Evolutionary conservation across 2,329 filamentous ascomycete genomes (phyloP), one percentile per base, ranked within the genome.

Genomic region (Colletotrichum filicis): DNA sequence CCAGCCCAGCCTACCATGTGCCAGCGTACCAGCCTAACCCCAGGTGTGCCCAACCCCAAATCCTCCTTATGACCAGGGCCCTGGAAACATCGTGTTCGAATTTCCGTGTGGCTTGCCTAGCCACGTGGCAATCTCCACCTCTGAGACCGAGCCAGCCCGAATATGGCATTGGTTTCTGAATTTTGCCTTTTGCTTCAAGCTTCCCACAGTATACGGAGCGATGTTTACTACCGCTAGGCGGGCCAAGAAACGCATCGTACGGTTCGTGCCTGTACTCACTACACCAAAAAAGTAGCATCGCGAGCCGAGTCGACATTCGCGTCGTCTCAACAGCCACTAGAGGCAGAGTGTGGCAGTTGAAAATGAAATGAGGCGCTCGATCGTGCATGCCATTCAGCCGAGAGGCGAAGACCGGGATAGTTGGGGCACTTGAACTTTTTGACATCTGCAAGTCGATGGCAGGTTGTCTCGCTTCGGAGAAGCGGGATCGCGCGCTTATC

Each of bases 121-220:
- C 71, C 71, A 74, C 71, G 71, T 74, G 71, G 71, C 68, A 28
- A 42, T 55, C 71, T 62, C 71, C 71, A 72, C 71, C 52, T 28
- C 30, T 52, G 35, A 63, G 42, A 58, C 68, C 61, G 57, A 72
- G 56, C 61, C 60, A 66, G 52, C 46, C 56, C 66, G 55, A 42
- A 59, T 42, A 37, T 63, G 65, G 19, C 22, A 30, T 16, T 28
- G 28, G 42, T 58, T 56, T 11, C 35, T 19, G 52, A 7, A 8
- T 55, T 30, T 2, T 7, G 5, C 4, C 5, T 28, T 30, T 30
- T 49, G 9, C 30, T 19, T 19, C 14, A 42, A 42, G 14, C 37
- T 24, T 42, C 5, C 35, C 49, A 55, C 30, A 53, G 35, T 11
- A 4, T 32, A 32, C 9, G 30, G 8, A 12, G 32, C 12, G 9